phyloP scores from a whole-genome alignment of 2,329 filamentous ascomycete genomes.

The Scedosporium apiospermum region DNA sequence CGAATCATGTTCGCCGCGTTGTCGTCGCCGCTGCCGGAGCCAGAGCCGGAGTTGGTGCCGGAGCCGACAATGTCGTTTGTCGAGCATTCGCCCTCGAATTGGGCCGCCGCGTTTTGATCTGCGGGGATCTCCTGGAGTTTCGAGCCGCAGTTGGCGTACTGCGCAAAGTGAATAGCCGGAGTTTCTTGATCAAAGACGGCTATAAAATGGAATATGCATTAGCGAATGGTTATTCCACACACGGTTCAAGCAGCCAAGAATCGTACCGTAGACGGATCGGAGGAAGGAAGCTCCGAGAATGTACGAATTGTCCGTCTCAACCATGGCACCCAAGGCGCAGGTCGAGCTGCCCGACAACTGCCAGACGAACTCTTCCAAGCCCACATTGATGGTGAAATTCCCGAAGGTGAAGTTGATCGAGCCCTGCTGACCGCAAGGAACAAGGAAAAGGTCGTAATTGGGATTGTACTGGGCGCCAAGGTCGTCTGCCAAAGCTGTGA shows the following conservation, averaged over 20 bases:
- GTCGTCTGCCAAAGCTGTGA: conserved; percentile 31
- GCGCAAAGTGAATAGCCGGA: conserved; percentile 16
- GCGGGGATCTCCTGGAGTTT: conserved; percentile 15
- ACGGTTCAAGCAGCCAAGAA: not conserved
- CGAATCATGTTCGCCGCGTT: not conserved
- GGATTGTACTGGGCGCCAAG: conserved; percentile 34
- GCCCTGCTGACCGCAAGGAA: conserved; percentile 33
- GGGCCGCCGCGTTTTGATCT: conserved; percentile 12
- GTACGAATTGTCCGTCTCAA: conserved; percentile 20
- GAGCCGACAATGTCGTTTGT: not conserved
- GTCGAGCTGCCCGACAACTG: conserved; percentile 19
- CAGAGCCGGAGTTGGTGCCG: not conserved
- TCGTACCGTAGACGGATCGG: conserved; percentile 27
- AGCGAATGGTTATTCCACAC: too few species aligned
- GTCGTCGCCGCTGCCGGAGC: not conserved
- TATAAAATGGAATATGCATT: not conserved
- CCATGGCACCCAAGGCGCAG: conserved; percentile 36
- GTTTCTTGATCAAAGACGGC: conserved; percentile 15
- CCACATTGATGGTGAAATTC: conserved; percentile 31
- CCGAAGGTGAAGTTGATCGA: conserved; percentile 40
- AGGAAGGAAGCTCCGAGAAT: conserved; percentile 36
- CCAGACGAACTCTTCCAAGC: conserved; percentile 37
- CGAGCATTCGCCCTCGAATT: conserved; percentile 15
- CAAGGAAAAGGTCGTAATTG: conserved; percentile 33
- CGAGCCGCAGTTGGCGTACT: conserved; percentile 16